Evolutionary conservation across 164 flowering plant genomes (phyloP).

Genomic region (Tetracentron sinense): DNA sequence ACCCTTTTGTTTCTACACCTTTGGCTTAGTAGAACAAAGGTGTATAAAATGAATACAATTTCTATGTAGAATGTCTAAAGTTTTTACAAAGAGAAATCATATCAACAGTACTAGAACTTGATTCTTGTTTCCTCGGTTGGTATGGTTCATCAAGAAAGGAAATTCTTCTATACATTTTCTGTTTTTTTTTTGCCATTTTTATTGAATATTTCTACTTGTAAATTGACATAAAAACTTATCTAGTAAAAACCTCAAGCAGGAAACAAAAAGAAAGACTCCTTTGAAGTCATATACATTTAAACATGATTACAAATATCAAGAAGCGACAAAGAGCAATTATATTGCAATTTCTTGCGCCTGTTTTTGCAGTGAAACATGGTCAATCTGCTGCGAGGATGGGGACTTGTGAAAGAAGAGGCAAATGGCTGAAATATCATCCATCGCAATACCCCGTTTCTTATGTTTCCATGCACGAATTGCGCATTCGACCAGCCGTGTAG

Average conservation of each 20-base stretch:
- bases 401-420: constrained; percentile 77
- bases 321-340: neutral
- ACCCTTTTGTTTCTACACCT: no score
- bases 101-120: neutral
- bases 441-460: constrained; percentile 58
- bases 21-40: no score
- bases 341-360: constrained; percentile 9
- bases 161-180: no score
- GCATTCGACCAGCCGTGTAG: constrained; percentile 62
- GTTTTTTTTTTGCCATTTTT: no score
- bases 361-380: neutral
- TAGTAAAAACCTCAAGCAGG: neutral
- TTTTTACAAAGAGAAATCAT: no score
- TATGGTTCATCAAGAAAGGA: neutral
- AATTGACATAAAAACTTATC: neutral
- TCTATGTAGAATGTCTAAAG: no score
- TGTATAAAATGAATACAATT: no score
- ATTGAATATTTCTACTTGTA: neutral
- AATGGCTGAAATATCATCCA: constrained; percentile 87
- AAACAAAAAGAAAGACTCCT: no score
- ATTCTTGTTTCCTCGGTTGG: neutral
- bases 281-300: neutral
- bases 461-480: constrained; percentile 75
- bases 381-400: constrained; percentile 15
- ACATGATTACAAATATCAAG: neutral